Percentiles rank a stretch among this genome's conserved stretches.
Conservation (phyloP, 148 eudicot genomes). For the Beta vulgaris region DNA sequence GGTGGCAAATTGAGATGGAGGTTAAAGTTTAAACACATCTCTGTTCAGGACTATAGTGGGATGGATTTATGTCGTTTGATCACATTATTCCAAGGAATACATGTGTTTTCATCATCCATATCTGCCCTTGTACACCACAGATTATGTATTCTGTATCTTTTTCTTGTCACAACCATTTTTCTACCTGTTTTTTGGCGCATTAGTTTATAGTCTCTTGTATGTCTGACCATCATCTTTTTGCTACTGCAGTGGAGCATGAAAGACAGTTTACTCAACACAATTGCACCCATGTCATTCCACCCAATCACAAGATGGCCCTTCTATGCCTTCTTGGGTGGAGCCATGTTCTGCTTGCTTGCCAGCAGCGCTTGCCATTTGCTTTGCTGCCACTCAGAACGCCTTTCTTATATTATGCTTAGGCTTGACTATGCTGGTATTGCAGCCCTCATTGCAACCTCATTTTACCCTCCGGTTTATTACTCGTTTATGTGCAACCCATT, state of each 20-base stretch:
- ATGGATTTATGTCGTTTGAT: background rate
- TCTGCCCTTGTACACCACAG: too few relatives aligned
- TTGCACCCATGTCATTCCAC: conserved; percentile 48
- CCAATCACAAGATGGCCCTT: conserved; percentile 96
- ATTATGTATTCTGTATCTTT: too few relatives aligned
- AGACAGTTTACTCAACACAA: conserved; percentile 48
- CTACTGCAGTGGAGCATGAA: conserved; percentile 48
- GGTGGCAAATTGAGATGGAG: background rate
- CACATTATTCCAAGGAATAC: too few relatives aligned
- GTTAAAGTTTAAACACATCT: too few relatives aligned
- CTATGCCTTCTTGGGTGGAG: conserved; percentile 79
- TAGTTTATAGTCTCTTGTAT: background rate
- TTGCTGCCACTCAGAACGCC: conserved; percentile 40
- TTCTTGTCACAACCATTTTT: background rate
- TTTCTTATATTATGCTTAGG: conserved; percentile 37
- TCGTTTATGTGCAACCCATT: conserved; percentile 45
- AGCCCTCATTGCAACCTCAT: conserved; percentile 43
- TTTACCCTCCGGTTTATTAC: conserved; percentile 54
- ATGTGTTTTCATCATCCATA: too few relatives aligned
- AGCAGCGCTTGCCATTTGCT: conserved; percentile 70
- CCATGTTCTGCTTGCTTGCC: conserved; percentile 85
- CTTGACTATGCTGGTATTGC: conserved; percentile 51
- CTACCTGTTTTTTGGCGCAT: background rate
- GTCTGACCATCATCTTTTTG: background rate
- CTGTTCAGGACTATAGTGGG: background rate